phyloP scores from a whole-genome alignment of 768 basidiomycete genomes.

The Strobilomyces dryophilus region DNA sequence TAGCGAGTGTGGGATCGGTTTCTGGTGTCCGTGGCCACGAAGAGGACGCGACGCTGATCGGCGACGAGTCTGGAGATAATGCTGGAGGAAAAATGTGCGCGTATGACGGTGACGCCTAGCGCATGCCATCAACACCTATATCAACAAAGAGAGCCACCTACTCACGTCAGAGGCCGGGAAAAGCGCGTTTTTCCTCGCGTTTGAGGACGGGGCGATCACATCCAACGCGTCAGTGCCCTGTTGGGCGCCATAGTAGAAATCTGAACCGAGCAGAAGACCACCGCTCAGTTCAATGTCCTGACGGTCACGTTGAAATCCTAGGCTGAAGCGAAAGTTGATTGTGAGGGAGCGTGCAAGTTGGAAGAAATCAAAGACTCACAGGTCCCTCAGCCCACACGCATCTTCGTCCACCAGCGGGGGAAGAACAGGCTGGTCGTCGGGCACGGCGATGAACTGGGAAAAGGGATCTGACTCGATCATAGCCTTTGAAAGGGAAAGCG shows the following conservation, averaged over 20 bases:
- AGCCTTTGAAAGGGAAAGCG: not conserved
- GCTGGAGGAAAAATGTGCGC: constrained; percentile 6
- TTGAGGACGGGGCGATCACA: not conserved
- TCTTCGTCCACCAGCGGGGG: constrained; percentile 26
- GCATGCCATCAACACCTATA: not conserved
- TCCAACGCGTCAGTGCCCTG: not conserved
- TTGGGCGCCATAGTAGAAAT: not conserved
- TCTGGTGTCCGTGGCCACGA: constrained; percentile 19
- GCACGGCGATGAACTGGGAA: constrained; percentile 15
- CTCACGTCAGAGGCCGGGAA: constrained; percentile 7
- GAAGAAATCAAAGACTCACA: constrained; percentile 16
- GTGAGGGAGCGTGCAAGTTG: constrained; percentile 7
- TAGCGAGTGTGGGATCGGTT: not conserved
- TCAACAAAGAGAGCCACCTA: not conserved
- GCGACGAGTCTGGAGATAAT: constrained; percentile 26
- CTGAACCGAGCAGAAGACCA: constrained; percentile 14
- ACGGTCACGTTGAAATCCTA: not conserved
- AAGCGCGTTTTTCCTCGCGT: not conserved
- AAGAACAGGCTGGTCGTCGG: not conserved
- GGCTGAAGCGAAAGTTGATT: not conserved
- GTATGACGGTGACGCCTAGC: not conserved
- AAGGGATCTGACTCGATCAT: constrained; percentile 14
- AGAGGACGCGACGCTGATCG: constrained; percentile 18
- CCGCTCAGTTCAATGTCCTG: not conserved
- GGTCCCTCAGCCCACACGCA: constrained; percentile 7